These are phyloP conservation scores for Fraxinus ornus DNA, from an alignment of 305 asterid species.

Conservation along the genomic window DNA sequence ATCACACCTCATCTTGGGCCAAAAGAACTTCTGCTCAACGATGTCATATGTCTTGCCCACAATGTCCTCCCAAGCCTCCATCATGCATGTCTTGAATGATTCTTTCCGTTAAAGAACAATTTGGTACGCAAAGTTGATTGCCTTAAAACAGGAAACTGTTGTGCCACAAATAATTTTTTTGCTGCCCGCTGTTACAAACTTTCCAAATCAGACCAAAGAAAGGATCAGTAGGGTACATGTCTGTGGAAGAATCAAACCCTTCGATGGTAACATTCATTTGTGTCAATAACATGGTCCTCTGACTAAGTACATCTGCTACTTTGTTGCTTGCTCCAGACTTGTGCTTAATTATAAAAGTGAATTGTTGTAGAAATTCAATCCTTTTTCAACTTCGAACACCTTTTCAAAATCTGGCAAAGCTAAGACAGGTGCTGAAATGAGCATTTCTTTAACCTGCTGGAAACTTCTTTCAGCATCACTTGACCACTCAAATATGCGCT, in stretches of 20 bases:
- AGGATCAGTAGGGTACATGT: neutral
- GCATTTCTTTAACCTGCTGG: neutral
- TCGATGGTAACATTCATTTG: neutral
- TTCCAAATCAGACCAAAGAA: neutral
- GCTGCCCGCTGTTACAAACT: neutral
- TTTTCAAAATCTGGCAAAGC: neutral
- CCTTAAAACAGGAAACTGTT: neutral
- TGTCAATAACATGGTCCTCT: neutral
- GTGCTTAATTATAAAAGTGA: neutral
- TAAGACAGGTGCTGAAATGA: neutral
- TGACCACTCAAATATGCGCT: neutral
- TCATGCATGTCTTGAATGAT: neutral
- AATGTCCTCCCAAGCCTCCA: neutral
- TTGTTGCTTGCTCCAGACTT: neutral
- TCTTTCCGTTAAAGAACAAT: neutral
- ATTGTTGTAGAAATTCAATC: neutral
- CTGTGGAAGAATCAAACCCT: neutral
- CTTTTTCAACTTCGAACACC: neutral
- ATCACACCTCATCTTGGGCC: neutral
- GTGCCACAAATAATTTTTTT: neutral
- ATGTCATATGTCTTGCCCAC: neutral
- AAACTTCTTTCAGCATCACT: neutral
- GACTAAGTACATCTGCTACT: neutral
- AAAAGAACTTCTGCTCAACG: neutral
- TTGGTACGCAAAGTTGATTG: neutral